phyloP scores from a whole-genome alignment of 805 yeast species.

The Blastobotrys mokoenaii region DNA sequence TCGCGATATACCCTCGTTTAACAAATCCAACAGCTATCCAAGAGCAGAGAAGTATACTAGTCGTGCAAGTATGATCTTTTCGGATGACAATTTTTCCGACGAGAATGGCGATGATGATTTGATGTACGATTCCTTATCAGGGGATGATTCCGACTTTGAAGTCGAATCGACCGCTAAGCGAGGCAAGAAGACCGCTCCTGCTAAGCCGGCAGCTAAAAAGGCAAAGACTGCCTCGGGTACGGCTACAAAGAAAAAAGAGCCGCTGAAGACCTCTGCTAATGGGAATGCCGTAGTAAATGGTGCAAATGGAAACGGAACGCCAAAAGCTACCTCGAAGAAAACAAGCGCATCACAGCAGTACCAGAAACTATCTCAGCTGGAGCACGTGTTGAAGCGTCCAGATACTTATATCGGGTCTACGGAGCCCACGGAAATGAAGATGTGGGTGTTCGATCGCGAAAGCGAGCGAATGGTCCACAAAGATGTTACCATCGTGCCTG shows the following conservation, averaged over 20 bases:
- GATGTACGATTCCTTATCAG: background rate
- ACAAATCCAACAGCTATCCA: no score
- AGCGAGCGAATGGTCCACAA: slow-evolving; percentile 45
- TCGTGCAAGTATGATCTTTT: no score
- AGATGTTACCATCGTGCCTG: slow-evolving; percentile 81
- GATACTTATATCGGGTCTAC: slow-evolving; percentile 96
- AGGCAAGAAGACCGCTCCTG: slow-evolving; percentile 4
- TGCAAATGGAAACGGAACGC: slow-evolving; percentile 2
- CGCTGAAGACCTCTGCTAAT: slow-evolving; percentile 8
- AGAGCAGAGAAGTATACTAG: no score
- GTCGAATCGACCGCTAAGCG: background rate
- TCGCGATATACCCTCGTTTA: no score
- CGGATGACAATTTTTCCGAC: no score
- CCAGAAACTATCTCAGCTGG: slow-evolving; percentile 89
- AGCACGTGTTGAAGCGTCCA: slow-evolving; percentile 93
- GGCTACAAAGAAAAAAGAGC: slow-evolving; percentile 4
- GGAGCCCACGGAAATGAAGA: slow-evolving; percentile 65
- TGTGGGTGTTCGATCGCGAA: slow-evolving; percentile 79
- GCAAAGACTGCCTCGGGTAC: slow-evolving; percentile 9
- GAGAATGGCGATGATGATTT: background rate
- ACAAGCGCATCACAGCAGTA: slow-evolving; percentile 58
- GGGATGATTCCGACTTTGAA: slow-evolving; percentile 6
- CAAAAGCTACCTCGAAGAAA: slow-evolving; percentile 2
- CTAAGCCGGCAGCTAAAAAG: slow-evolving; percentile 13
- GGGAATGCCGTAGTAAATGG: slow-evolving; percentile 6